Evolutionary conservation across 345 rosid species (phyloP).

Genomic region (Fremontodendron californicum): DNA sequence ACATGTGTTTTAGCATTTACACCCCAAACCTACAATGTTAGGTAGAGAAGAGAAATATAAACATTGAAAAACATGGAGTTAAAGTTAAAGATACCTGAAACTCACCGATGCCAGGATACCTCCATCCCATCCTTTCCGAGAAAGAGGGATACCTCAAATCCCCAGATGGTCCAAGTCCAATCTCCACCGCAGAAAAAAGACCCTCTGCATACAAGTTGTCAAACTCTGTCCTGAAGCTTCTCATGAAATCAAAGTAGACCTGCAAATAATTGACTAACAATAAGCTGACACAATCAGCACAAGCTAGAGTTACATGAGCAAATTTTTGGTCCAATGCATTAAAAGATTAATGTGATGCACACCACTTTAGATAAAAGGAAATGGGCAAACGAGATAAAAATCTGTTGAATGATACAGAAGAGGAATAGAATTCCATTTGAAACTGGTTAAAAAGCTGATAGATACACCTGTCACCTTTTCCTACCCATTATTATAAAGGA

Average conservation of each 20-base stretch:
- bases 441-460: not conserved
- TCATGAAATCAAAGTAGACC: slow-evolving; percentile 98
- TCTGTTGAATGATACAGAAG: not conserved
- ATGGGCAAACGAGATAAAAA: not conserved
- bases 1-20: not conserved
- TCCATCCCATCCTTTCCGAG: slow-evolving; percentile 87
- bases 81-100: slow-evolving; percentile 73
- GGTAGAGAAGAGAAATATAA: not conserved
- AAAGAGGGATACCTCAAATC: slow-evolving; percentile 86
- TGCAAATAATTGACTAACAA: slow-evolving; percentile 23
- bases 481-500: not conserved
- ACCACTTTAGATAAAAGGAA: not conserved
- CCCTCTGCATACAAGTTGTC: slow-evolving; percentile 74
- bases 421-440: not conserved
- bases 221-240: slow-evolving; percentile 91
- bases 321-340: not conserved
- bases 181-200: slow-evolving; percentile 65
- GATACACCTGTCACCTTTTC: not conserved
- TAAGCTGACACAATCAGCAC: slow-evolving; percentile 7
- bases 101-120: slow-evolving; percentile 95
- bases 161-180: slow-evolving; percentile 91
- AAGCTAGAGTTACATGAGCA: not conserved
- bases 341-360: not conserved
- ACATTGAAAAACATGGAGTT: not conserved
- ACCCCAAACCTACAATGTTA: not conserved